phyloP scores from a whole-genome alignment of 371 early-diverging fungal genomes.

The Conidiobolus coronatus region DNA sequence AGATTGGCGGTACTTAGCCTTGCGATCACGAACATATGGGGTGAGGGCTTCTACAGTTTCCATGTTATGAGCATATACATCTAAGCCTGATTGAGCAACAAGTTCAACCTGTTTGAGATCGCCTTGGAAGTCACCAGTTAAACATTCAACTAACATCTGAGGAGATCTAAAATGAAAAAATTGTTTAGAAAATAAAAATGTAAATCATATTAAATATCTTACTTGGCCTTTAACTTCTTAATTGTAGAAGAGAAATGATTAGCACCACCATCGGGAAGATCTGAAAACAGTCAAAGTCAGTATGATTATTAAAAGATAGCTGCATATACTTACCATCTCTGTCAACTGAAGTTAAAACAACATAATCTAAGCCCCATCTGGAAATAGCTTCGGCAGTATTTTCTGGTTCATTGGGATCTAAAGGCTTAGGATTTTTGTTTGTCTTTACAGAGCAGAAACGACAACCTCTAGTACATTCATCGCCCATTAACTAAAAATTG shows the following conservation, averaged over 20 bases:
- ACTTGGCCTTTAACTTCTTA: conserved; percentile 57
- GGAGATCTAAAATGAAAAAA: conserved; percentile 38
- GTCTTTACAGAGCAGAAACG: conserved; percentile 97
- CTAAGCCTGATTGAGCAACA: conserved; percentile 75
- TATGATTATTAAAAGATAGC: background rate
- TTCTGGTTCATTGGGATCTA: conserved; percentile 86
- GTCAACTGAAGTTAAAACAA: conserved; percentile 93
- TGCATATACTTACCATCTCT: conserved; percentile 41
- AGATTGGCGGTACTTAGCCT: conserved; percentile 84
- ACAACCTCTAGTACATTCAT: conserved; percentile 95
- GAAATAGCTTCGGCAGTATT: conserved; percentile 85
- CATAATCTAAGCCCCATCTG: conserved; percentile 91
- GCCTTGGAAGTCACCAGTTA: conserved; percentile 90
- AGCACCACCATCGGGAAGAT: conserved; percentile 82
- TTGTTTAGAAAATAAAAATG: background rate
- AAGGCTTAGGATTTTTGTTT: conserved; percentile 57
- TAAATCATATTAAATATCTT: conserved; percentile 5
- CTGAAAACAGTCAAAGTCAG: conserved; percentile 13
- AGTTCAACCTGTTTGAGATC: conserved; percentile 44
- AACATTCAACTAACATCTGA: conserved; percentile 81
- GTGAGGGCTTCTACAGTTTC: conserved; percentile 90
- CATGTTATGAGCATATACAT: conserved; percentile 96
- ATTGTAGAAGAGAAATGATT: conserved; percentile 87
- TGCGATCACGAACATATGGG: conserved; percentile 77
- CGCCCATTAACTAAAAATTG: conserved; percentile 71